A percentile compares a stretch with the other conserved stretches of the same genome.
Conservation (phyloP, 1,139 yeast species). For the Suhomyces bolitotheri region DNA sequence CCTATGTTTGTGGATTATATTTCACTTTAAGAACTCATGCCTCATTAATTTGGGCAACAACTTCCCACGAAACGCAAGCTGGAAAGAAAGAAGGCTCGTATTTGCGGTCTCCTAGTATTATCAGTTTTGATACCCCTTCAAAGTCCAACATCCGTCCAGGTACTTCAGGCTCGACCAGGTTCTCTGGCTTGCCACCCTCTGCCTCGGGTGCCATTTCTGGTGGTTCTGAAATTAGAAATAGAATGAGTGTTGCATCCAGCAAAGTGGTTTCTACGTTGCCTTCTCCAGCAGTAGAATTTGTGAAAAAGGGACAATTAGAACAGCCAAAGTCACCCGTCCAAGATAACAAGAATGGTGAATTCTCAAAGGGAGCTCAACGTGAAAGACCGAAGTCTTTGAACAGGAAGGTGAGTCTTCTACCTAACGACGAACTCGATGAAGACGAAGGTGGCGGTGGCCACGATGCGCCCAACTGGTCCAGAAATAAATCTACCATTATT, state of each 20-base stretch:
- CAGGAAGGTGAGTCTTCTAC: slow-evolving; percentile 13
- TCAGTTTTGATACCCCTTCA: slow-evolving; percentile 29
- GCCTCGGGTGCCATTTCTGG: slow-evolving; percentile 7
- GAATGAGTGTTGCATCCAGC: slow-evolving; percentile 7
- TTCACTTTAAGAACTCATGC: slow-evolving; percentile 96
- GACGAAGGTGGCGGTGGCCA: slow-evolving; percentile 64
- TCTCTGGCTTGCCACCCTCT: slow-evolving; percentile 14
- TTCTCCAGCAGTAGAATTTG: slow-evolving; percentile 26
- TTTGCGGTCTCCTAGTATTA: slow-evolving; percentile 35
- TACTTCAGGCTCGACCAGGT: slow-evolving; percentile 2
- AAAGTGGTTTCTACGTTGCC: slow-evolving; percentile 10
- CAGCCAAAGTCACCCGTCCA: slow-evolving; percentile 3
- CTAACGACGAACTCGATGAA: slow-evolving; percentile 25
- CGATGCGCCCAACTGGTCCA: slow-evolving; percentile 97
- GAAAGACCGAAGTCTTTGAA: slow-evolving; percentile 2
- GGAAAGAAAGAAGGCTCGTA: slow-evolving; percentile 24
- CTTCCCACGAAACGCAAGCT: slow-evolving; percentile 35
- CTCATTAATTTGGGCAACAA: slow-evolving; percentile 87
- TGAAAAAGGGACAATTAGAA: slow-evolving; percentile 14
- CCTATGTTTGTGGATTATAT: slow-evolving; percentile 88
- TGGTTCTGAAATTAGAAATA: slow-evolving; percentile 9
- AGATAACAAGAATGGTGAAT: slow-evolving; percentile 2
- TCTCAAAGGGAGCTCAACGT: slow-evolving; percentile 2
- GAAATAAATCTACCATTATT: slow-evolving; percentile 81
- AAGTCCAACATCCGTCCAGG: not conserved